Percentiles rank a stretch among this genome's conserved stretches.
Conservation (phyloP, 2,329 filamentous ascomycete species). For the Mycosphaerella sp. region DNA sequence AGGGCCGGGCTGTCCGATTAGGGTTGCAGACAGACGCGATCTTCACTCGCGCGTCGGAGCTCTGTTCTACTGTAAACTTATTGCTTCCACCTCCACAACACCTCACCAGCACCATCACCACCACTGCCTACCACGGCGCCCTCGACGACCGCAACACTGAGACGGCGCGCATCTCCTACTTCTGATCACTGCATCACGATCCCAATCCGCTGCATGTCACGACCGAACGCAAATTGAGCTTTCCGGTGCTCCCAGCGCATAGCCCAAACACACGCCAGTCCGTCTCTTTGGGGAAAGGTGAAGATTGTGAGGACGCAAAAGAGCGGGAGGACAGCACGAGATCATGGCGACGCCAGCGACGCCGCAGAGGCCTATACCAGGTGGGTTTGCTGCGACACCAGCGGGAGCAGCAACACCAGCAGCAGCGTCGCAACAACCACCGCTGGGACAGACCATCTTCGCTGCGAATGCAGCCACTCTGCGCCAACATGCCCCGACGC, state of each 20-base stretch:
- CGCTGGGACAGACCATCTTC: slow-evolving; percentile 28
- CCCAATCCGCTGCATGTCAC: slow-evolving; percentile 10
- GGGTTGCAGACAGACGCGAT: neutral
- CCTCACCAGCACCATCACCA: neutral
- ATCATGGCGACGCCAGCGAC: slow-evolving; percentile 39
- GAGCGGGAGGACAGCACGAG: slow-evolving; percentile 24
- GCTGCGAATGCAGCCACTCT: slow-evolving; percentile 28
- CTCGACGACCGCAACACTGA: neutral
- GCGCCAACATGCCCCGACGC: slow-evolving; percentile 24
- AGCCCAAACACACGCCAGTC: neutral
- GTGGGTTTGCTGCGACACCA: slow-evolving; percentile 70
- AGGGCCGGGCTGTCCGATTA: neutral
- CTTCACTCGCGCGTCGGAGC: neutral
- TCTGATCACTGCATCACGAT: neutral
- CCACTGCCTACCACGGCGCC: neutral
- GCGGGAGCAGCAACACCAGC: slow-evolving; percentile 38
- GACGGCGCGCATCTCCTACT: neutral
- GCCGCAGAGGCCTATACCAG: slow-evolving; percentile 65
- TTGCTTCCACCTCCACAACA: neutral
- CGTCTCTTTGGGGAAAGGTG: neutral
- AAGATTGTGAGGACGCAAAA: neutral
- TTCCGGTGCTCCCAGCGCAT: slow-evolving; percentile 2
- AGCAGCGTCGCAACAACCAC: slow-evolving; percentile 2
- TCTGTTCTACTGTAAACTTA: neutral
- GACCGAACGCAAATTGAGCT: slow-evolving; percentile 1